Base-by-base conservation (phyloP, 2,329 filamentous ascomycete genomes). In the Berkeleyomyces rouxiae region DNA sequence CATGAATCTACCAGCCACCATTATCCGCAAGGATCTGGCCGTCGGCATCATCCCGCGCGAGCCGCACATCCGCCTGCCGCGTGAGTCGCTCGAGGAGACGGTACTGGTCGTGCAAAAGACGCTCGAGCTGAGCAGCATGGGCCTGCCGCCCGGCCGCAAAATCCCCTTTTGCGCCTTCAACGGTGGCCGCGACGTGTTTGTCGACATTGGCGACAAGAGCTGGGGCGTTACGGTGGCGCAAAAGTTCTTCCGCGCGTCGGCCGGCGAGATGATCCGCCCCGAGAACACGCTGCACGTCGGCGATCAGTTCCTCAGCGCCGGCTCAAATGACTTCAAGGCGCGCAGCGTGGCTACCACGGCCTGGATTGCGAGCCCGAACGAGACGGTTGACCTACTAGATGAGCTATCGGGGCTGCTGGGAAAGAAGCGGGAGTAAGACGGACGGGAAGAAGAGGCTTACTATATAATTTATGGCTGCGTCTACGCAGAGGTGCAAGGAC, bases 111-210 rank as follows among this genome's bases (percentile, higher is more conserved):
- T 93, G 16, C 92, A 97, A 73, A 92, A 95, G 72, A 90, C 90
- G 58, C 80, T 99, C 3, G 92, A 97, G 73, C 82, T 91, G 0
- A 86, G 86, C 39, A 87, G 86, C 72, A 79, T 67, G 68, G 72
- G 73, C 9, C 71, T 69, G 31, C 69, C 70, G 1, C 67, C 68
- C 5, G 70, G 68, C 47, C 67, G 67, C 47, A 61, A 65, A n/a
- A 64, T 99, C 40, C 93, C 93, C 0, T 99, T 97, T 71, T 99
- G 93, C 71, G 93, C 93, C 31, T 99, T 99, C 78, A 99, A 99
- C 72, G 93, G 92, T 61, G 93, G 93, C 9, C 92, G 93, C 66
- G 93, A 99, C 72, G 90, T 97, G 49, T 99, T 99, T 74, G 91
- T 99, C 61, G 93, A 99, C 72, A 96, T 99, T 70, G 93, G 93